Evolutionary conservation across 2,329 filamentous ascomycete genomes (phyloP).

Genomic region (Fusarium subtropicale): DNA sequence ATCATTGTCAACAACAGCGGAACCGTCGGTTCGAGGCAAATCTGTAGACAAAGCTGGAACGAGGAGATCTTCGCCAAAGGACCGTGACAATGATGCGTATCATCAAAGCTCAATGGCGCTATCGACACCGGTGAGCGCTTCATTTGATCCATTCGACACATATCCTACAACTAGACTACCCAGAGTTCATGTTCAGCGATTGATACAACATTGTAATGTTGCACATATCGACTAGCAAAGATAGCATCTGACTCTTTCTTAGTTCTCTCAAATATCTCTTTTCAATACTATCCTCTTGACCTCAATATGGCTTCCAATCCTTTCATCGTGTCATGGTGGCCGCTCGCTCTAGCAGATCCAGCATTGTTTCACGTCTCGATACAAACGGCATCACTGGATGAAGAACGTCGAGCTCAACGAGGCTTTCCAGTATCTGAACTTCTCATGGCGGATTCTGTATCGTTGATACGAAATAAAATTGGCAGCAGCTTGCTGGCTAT

Average conservation of each 20-base stretch:
- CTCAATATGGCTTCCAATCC: constrained; percentile 65
- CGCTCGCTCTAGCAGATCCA: constrained; percentile 65
- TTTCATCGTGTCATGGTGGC: constrained; percentile 71
- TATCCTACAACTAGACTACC: constrained; percentile 66
- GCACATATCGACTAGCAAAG: not conserved
- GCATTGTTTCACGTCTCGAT: constrained; percentile 69
- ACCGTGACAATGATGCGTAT: not conserved
- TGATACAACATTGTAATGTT: constrained; percentile 66
- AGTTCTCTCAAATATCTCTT: constrained; percentile 69
- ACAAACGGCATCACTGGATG: constrained; percentile 68
- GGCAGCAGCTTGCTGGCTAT: constrained; percentile 59
- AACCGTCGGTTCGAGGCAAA: constrained; percentile 15
- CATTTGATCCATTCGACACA: constrained; percentile 67
- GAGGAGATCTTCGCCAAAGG: not conserved
- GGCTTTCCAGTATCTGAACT: constrained; percentile 66
- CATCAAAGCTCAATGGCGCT: constrained; percentile 15
- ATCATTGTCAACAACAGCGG: constrained; percentile 7
- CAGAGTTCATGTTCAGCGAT: constrained; percentile 61
- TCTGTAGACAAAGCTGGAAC: not conserved
- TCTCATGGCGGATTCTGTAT: constrained; percentile 68
- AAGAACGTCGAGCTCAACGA: constrained; percentile 63
- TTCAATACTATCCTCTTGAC: constrained; percentile 70
- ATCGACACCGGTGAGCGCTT: constrained; percentile 48
- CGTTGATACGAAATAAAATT: constrained; percentile 63
- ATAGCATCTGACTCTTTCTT: constrained; percentile 49